Conservation (phyloP, 2,329 filamentous ascomycete genomes). For the Elsinoe necatrix region DNA sequence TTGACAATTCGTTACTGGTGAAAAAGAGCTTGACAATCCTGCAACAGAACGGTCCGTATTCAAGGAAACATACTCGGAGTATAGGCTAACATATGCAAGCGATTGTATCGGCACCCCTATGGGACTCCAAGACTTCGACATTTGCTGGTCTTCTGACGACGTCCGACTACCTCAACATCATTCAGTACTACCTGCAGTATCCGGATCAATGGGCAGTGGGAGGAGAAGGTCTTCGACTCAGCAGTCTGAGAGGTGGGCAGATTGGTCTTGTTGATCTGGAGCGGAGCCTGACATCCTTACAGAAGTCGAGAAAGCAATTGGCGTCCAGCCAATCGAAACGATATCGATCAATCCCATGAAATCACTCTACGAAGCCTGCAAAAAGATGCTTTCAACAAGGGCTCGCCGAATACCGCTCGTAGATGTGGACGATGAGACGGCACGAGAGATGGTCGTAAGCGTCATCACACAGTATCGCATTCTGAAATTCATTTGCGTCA, state of each 20-base stretch:
- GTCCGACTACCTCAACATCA: slow-evolving; percentile 96
- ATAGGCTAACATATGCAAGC: slow-evolving; percentile 44
- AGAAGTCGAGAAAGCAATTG: slow-evolving; percentile 95
- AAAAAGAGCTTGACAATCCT: slow-evolving; percentile 96
- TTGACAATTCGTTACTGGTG: slow-evolving; percentile 89
- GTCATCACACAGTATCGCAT: slow-evolving; percentile 98
- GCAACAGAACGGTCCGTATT: slow-evolving; percentile 73
- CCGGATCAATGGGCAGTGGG: slow-evolving; percentile 72
- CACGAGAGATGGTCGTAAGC: slow-evolving; percentile 84
- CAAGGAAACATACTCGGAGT: background rate
- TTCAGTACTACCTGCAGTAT: slow-evolving; percentile 98
- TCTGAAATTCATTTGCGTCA: slow-evolving; percentile 96
- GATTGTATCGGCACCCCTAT: slow-evolving; percentile 93
- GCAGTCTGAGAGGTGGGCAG: slow-evolving; percentile 72
- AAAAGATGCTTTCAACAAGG: slow-evolving; percentile 86
- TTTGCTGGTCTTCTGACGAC: slow-evolving; percentile 93
- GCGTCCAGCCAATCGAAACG: slow-evolving; percentile 83
- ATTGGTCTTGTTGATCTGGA: background rate
- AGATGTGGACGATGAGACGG: slow-evolving; percentile 88
- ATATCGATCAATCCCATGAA: slow-evolving; percentile 88
- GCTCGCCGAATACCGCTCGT: slow-evolving; percentile 90
- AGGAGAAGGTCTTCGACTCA: slow-evolving; percentile 88
- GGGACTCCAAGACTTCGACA: slow-evolving; percentile 86
- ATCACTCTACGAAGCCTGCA: slow-evolving; percentile 90
- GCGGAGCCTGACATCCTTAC: slow-evolving; percentile 15